These are phyloP conservation scores for Persicaria maculosa DNA, from an alignment of 148 eudicot species.

Conservation along the genomic window DNA sequence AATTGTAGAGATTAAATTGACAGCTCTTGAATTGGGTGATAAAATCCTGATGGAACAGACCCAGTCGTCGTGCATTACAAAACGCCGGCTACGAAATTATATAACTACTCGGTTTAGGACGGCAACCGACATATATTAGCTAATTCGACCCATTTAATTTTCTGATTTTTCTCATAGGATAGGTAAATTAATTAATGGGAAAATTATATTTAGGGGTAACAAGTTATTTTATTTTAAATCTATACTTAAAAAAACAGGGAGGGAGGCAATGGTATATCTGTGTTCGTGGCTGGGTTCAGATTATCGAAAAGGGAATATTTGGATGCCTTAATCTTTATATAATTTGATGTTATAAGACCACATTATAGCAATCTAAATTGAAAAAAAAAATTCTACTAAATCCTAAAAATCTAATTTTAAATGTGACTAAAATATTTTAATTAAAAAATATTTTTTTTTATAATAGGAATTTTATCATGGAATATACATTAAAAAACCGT, in stretches of 20 bases:
- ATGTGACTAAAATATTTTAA: too few species aligned
- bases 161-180: too few species aligned
- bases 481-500: too few species aligned
- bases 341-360: background rate
- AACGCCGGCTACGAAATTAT: background rate
- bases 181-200: too few species aligned
- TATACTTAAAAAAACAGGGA: background rate
- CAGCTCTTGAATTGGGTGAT: conserved; percentile 4
- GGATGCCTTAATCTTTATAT: conserved; percentile 7
- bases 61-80: background rate
- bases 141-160: too few species aligned
- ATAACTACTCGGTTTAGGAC: background rate
- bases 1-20: background rate
- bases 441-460: too few species aligned
- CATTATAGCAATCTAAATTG: too few species aligned
- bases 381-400: too few species aligned
- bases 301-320: background rate
- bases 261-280: background rate
- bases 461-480: too few species aligned
- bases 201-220: too few species aligned
- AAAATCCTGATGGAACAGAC: background rate
- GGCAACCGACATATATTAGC: conserved; percentile 5
- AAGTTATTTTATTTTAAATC: background rate
- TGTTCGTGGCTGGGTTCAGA: conserved; percentile 9
- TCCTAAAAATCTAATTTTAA: too few species aligned